Conservation (phyloP, 139 green algal genomes). For the Tetraselmis chui region DNA sequence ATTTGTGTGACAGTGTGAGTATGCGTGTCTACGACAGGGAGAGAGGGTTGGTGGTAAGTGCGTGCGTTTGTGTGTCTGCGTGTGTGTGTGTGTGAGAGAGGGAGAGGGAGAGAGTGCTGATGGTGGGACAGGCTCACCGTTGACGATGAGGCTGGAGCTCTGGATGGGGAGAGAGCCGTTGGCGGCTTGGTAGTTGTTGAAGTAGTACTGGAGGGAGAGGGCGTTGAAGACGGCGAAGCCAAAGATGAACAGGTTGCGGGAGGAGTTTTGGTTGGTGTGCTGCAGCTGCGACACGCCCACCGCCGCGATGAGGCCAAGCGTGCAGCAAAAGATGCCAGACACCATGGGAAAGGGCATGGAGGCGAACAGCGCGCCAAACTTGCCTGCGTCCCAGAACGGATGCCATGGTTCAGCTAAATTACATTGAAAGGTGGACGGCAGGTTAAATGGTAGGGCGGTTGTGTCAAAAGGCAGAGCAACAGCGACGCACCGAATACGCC, state of each 20-base stretch:
- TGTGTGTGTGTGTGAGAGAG: too few relatives aligned
- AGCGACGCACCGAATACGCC: slow-evolving; percentile 37
- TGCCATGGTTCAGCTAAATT: too few relatives aligned
- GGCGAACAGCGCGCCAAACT: slow-evolving; percentile 65
- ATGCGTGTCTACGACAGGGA: too few relatives aligned
- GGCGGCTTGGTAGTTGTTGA: slow-evolving; percentile 27
- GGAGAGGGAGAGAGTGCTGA: not conserved
- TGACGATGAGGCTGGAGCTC: slow-evolving; percentile 28
- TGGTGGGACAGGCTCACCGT: slow-evolving; percentile 22
- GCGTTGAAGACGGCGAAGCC: slow-evolving; percentile 49
- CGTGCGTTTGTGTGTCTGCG: too few relatives aligned
- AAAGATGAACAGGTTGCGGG: slow-evolving; percentile 60
- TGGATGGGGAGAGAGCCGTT: slow-evolving; percentile 41
- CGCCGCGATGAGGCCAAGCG: slow-evolving; percentile 53
- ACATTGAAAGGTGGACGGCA: too few relatives aligned
- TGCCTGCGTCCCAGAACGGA: slow-evolving; percentile 39
- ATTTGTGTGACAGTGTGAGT: not conserved
- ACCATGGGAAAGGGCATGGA: slow-evolving; percentile 53
- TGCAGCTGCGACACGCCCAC: slow-evolving; percentile 42
- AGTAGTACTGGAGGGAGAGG: slow-evolving; percentile 50
- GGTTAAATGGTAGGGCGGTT: slow-evolving; percentile 7
- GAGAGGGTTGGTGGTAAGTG: not conserved
- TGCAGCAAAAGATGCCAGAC: slow-evolving; percentile 55
- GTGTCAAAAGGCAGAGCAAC: not conserved
- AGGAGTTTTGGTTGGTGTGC: slow-evolving; percentile 36